These are phyloP conservation scores for Tritrichomonas musculus DNA, from an alignment of 208 protist genomes.

Conservation along the genomic window DNA sequence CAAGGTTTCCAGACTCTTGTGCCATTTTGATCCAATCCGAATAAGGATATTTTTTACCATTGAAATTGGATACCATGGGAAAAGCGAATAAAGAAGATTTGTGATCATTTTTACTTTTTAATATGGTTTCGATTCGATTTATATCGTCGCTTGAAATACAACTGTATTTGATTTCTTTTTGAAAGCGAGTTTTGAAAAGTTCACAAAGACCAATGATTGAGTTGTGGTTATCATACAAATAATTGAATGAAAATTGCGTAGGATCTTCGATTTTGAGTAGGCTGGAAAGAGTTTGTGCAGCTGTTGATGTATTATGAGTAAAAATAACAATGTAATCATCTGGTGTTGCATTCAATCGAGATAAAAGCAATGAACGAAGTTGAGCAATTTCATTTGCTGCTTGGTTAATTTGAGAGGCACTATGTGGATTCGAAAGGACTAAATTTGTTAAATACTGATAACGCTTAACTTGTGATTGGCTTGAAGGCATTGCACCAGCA, in stretches of 20 bases:
- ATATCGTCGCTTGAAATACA: too few relatives aligned
- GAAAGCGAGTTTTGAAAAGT: too few relatives aligned
- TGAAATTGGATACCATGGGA: not conserved
- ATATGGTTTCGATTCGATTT: not conserved
- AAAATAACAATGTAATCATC: conserved; percentile 23
- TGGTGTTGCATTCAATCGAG: not conserved
- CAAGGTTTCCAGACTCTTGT: not conserved
- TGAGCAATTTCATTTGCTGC: not conserved
- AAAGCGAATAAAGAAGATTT: not conserved
- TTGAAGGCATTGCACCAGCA: not conserved
- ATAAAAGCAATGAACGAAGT: not conserved
- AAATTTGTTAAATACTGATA: not conserved
- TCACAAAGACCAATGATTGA: not conserved
- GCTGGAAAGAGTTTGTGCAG: not conserved
- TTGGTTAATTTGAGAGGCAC: not conserved
- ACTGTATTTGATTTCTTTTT: not conserved
- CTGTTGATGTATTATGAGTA: not conserved
- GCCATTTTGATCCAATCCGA: not conserved
- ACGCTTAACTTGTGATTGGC: not conserved
- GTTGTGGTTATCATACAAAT: conserved; percentile 20
- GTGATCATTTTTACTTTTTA: too few relatives aligned
- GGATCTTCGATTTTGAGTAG: not conserved
- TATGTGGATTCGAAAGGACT: not conserved
- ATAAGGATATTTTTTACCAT: conserved; percentile 13
- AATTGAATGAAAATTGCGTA: not conserved